Conservation (phyloP, 2,329 filamentous ascomycete species). For the Aspergillus pseudotamarii region DNA sequence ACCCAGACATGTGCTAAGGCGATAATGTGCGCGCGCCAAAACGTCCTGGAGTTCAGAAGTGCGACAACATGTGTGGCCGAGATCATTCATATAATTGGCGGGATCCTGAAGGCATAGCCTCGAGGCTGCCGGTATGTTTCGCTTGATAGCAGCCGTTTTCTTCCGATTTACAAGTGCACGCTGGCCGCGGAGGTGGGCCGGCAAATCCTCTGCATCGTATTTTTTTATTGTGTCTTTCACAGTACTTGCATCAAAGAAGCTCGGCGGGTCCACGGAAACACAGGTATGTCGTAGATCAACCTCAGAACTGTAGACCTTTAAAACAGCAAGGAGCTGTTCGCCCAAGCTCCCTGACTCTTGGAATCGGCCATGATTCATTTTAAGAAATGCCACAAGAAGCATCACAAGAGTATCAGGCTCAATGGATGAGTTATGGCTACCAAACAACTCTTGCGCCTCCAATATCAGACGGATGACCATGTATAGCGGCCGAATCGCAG, state of each 20-base stretch:
- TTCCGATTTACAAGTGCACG: constrained; percentile 41
- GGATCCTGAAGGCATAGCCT: constrained; percentile 63
- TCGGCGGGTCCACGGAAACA: constrained; percentile 53
- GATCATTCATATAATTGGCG: constrained; percentile 59
- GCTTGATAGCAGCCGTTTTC: constrained; percentile 33
- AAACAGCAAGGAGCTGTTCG: constrained; percentile 51
- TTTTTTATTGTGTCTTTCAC: constrained; percentile 19
- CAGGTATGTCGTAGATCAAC: constrained; percentile 52
- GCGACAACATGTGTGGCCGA: constrained; percentile 53
- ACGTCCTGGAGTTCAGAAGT: constrained; percentile 55
- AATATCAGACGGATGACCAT: constrained; percentile 54
- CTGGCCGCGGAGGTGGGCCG: constrained; percentile 41
- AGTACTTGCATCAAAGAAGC: constrained; percentile 40
- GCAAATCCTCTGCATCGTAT: constrained; percentile 12
- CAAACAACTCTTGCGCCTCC: constrained; percentile 52
- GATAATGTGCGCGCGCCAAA: constrained; percentile 36
- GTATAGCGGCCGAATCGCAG: constrained; percentile 54
- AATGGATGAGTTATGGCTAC: constrained; percentile 53
- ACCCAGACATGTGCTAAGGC: constrained; percentile 27
- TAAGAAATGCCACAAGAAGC: constrained; percentile 59
- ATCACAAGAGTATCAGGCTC: constrained; percentile 59
- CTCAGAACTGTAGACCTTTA: constrained; percentile 51
- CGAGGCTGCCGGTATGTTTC: constrained; percentile 31
- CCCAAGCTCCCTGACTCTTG: constrained; percentile 36
- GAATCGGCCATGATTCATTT: constrained; percentile 43